Base-by-base conservation (phyloP, 2,329 filamentous ascomycete genomes). In the Amesomyces nigricolor region DNA sequence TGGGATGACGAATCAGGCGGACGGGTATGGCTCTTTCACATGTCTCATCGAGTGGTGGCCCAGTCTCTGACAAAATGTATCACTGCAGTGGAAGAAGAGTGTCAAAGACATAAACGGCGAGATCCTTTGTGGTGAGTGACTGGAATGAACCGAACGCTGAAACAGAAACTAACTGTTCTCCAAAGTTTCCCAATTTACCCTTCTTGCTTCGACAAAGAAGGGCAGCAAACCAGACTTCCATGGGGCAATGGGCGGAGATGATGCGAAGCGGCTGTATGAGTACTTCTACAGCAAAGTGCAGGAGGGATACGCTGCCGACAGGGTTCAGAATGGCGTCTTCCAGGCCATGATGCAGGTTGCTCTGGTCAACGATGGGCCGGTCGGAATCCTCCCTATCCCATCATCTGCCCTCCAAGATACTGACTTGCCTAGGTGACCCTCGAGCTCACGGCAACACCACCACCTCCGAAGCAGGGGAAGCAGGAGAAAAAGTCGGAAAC, bases 331-430 rank as follows among this genome's bases (percentile, higher is more conserved):
- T 68, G 94, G 95, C n/a, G 84, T 92, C 30, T 99, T 99, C 70
- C 92, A 96, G 68, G 94, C 94, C 48, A 96, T 95, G 91, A 99
- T 99, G 94, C 87, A 97, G 67, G 92, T 99, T 56, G 87, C 88
- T 47, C 73, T 96, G 30, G 85, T 96, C 48, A 97, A 97, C 63
- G 92, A 97, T 63, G 84, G 85, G 1, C 85, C 85, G 52, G 84
- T 87, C 68, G 65, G 74, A 64, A 5, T 14, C 30, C 32, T 10
- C 47, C 8, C 11, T 35, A 4, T 29, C 6, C 1, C 22, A 32
- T 9, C 14, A 3, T 42, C 5, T 26, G 22, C 22, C 22, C 22
- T 26, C 4, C n/a, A 26, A 29, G 9, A 40, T 48, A 43, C 54
- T 59, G 26, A 61, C 45, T 16, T 30, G n/a, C 35, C n/a, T 3